A percentile compares a stretch with the other conserved stretches of the same genome.
phyloP scores from a whole-genome alignment of 108 stramenopile genomes.

The Fragilariopsis cylindrus region DNA sequence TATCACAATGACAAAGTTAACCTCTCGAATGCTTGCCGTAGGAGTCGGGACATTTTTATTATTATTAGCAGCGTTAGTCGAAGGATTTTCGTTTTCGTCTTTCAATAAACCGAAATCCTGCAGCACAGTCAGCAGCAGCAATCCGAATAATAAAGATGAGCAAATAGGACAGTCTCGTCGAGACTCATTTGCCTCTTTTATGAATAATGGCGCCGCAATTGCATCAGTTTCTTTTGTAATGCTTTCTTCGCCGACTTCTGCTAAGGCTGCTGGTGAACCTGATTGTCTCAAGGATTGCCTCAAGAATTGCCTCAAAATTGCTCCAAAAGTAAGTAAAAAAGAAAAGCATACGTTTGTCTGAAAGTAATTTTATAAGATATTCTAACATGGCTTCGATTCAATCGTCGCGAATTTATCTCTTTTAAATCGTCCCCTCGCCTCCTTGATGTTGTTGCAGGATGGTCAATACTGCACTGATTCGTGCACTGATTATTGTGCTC shows the following conservation, averaged over 20 bases:
- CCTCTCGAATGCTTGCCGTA: no score
- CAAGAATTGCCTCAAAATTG: slow-evolving; percentile 75
- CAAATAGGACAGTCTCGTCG: background rate
- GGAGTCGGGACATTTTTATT: no score
- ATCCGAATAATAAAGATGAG: background rate
- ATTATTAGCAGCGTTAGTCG: no score
- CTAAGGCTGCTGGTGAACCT: slow-evolving; percentile 28
- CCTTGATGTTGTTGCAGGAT: slow-evolving; percentile 28
- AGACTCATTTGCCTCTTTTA: slow-evolving; percentile 7
- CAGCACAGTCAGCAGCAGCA: no score
- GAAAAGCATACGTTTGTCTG: background rate
- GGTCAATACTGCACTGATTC: slow-evolving; percentile 53
- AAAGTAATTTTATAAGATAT: no score
- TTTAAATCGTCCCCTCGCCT: no score
- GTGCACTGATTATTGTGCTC: slow-evolving; percentile 73
- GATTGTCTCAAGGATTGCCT: slow-evolving; percentile 79
- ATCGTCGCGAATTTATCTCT: no score
- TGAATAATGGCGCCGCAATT: background rate
- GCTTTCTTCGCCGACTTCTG: slow-evolving; percentile 7
- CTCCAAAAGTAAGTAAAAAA: slow-evolving; percentile 47
- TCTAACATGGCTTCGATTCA: no score
- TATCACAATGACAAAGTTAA: no score
- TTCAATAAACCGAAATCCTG: no score
- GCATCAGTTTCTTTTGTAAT: background rate
- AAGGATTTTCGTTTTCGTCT: no score